phyloP scores from a whole-genome alignment of 2,329 filamentous ascomycete species.

The Cylindrodendrum hubeiense region DNA sequence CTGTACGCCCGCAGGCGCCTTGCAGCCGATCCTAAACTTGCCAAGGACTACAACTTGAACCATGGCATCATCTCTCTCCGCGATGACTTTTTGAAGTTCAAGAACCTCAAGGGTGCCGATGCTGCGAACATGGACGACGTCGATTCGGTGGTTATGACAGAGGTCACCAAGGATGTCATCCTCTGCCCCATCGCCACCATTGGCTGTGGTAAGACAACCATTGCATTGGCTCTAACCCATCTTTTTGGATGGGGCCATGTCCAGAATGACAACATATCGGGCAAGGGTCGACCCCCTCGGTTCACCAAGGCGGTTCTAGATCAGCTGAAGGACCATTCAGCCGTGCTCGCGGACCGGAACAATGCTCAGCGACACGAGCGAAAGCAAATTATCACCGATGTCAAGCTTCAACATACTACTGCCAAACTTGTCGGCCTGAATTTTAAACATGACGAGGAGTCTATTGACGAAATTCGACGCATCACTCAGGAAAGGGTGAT shows the following conservation, averaged over 20 bases:
- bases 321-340: slow-evolving; percentile 72
- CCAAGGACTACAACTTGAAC: slow-evolving; percentile 82
- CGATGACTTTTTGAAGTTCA: slow-evolving; percentile 86
- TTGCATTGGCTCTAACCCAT: slow-evolving; percentile 83
- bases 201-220: slow-evolving; percentile 95
- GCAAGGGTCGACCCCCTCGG: slow-evolving; percentile 79
- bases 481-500: slow-evolving; percentile 85
- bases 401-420: slow-evolving; percentile 71
- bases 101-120: slow-evolving; percentile 88
- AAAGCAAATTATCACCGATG: slow-evolving; percentile 86
- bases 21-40: slow-evolving; percentile 74
- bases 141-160: slow-evolving; percentile 58
- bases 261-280: slow-evolving; percentile 96
- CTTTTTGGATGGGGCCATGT: slow-evolving; percentile 93
- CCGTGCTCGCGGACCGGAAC: slow-evolving; percentile 92
- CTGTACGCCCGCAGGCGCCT: slow-evolving; percentile 83
- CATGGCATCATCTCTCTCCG: slow-evolving; percentile 95
- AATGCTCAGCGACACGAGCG: slow-evolving; percentile 92
- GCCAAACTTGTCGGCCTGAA: slow-evolving; percentile 87
- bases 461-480: slow-evolving; percentile 78
- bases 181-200: slow-evolving; percentile 94
- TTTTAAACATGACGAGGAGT: slow-evolving; percentile 85
- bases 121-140: slow-evolving; percentile 81
- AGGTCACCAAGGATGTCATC: slow-evolving; percentile 77
- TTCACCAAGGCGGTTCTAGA: slow-evolving; percentile 81